Evolutionary conservation across 2,329 filamentous ascomycete species (phyloP).

Genomic region (Nemania bipapillata): DNA sequence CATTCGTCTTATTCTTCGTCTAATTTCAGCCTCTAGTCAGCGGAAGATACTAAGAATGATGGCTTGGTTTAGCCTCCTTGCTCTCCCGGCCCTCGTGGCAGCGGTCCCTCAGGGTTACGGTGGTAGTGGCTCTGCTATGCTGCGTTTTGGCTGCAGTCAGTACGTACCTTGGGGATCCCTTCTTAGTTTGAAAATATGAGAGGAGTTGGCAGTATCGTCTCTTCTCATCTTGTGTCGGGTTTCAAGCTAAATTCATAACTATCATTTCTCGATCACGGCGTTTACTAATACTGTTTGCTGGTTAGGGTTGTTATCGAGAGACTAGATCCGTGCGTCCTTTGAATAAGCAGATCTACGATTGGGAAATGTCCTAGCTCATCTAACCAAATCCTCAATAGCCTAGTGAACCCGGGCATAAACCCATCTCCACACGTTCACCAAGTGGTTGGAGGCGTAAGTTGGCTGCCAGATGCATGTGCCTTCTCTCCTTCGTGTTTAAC

Average conservation of each 20-base stretch:
- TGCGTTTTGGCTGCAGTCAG: slow-evolving; percentile 46
- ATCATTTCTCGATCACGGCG: not conserved
- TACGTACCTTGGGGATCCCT: slow-evolving; percentile 8
- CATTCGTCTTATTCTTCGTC: not conserved
- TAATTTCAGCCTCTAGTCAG: not conserved
- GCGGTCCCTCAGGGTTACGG: slow-evolving; percentile 41
- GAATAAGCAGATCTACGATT: not conserved
- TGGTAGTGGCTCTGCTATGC: slow-evolving; percentile 40
- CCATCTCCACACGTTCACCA: slow-evolving; percentile 41
- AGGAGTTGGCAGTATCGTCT: too few species aligned
- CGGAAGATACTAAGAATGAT: slow-evolving; percentile 25
- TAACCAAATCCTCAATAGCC: slow-evolving; percentile 30
- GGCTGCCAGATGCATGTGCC: not conserved
- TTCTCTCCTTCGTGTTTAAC: slow-evolving; percentile 44
- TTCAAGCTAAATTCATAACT: not conserved
- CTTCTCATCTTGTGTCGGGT: too few species aligned
- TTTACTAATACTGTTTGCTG: slow-evolving; percentile 41
- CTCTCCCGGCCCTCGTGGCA: slow-evolving; percentile 36
- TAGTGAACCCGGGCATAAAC: slow-evolving; percentile 40
- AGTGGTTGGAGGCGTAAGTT: slow-evolving; percentile 38
- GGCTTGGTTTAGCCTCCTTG: slow-evolving; percentile 38
- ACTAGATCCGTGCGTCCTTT: slow-evolving; percentile 35
- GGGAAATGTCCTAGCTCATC: too few species aligned
- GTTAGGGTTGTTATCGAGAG: slow-evolving; percentile 43
- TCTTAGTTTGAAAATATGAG: not conserved